Base-by-base conservation (phyloP, 176 grass and related monocot species). In the Cenchrus fungigraminus region DNA sequence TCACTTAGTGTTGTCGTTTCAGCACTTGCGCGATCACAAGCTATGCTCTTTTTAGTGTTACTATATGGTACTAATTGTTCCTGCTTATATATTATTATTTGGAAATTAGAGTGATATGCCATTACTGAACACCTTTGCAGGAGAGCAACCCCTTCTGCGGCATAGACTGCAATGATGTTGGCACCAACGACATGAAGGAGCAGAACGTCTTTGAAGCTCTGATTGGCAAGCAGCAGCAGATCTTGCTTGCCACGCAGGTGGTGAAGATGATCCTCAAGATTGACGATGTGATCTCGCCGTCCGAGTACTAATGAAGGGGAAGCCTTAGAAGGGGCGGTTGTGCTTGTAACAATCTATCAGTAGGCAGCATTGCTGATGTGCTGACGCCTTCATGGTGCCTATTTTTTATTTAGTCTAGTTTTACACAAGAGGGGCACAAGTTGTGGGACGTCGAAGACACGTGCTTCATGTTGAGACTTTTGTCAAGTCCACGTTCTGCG, bases 251-350 rank as follows among this genome's bases (percentile, higher is more conserved):
- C 6, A 94, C 82, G 0, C 94, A 97, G 87, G 94, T 97, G 51
- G 89, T 94, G 74, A 97, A 97, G 83, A 97, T 94, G 91, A 94
- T 97, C 61, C 85, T 97, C 51, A 97, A 97, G 79, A 97, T 97
- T 4, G 91, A 94, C 47, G 91, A 94, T 2, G 85, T 94, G 44
- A 94, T 97, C 89, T 50, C 76, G 0, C 91, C 82, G 0, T 72
- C 82, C 9, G 94, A 97, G 13, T 97, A 90, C 37, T 97, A 87
- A 93, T 87, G 54, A 69, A 9, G 28, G 43, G 28, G 43, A 62
- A 8, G 29, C 68, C 60, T 83, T 56, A 7, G 20, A 58, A 65
- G 13, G 56, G 17, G 6, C 19, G 9, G 6, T 16, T 59, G 56
- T 6, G 7, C 1, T n/a, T 59, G 19, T 59, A 7, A n/a, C 56